Conservation (phyloP, 352 stramenopile genomes). For the Aphanomyces invadans region DNA sequence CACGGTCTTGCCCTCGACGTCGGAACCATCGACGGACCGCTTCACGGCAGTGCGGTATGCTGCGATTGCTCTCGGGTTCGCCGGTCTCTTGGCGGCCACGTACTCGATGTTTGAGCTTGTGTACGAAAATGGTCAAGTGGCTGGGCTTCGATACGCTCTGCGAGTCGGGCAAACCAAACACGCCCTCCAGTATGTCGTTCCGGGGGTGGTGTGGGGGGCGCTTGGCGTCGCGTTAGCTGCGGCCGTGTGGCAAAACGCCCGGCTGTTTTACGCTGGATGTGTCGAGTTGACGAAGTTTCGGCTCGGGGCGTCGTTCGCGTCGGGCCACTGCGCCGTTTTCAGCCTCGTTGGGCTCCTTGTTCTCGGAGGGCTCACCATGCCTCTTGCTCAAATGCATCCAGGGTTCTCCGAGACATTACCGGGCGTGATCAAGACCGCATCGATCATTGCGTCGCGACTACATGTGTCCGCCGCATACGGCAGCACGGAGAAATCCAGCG, state of each 20-base stretch:
- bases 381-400: background rate
- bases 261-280: background rate
- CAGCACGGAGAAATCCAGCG: constrained; percentile 86
- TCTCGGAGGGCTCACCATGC: background rate
- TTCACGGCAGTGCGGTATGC: constrained; percentile 20
- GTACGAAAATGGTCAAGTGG: constrained; percentile 1
- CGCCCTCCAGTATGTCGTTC: background rate
- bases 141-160: constrained; percentile 8
- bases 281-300: constrained; percentile 5
- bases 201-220: background rate
- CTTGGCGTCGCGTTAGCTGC: background rate
- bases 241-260: background rate
- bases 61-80: background rate
- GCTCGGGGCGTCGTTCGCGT: background rate
- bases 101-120: constrained; percentile 25
- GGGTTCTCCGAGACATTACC: background rate
- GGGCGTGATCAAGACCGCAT: background rate
- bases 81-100: background rate
- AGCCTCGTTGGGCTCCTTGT: constrained; percentile 6
- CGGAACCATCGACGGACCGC: background rate
- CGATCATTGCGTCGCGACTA: constrained; percentile 24
- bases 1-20: background rate
- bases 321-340: constrained; percentile 4
- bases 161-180: constrained; percentile 5
- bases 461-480: constrained; percentile 67